Evolutionary conservation across 768 basidiomycete species (phyloP), one percentile per base, ranked within the genome.

Genomic region (Mycena chlorophos): DNA sequence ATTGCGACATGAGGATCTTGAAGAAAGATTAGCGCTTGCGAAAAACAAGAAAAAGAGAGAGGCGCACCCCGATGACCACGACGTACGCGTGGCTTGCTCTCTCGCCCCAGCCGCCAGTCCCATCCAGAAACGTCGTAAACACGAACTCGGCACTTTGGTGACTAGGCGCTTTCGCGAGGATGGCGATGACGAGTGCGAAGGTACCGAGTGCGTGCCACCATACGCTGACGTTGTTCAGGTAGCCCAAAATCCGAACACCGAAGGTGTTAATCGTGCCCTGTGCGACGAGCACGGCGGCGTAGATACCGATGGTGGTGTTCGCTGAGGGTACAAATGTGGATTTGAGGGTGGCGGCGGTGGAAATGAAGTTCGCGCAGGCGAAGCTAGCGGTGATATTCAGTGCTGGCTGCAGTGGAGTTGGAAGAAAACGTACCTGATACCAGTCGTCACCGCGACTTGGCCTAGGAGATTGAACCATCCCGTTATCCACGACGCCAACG

Each of bases 241-340:
- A 74, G 50, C 83, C 80, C 13, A 91, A 75, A 5, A 87, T 63
- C 31, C 76, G 78, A 25, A 86, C 87, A 1, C 88, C 87, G 62
- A 91, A 89, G 0, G 88, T 88, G 69, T 90, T 91, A 60, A 86
- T 86, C 2, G 86, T 68, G 17, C 79, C 87, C 73, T 89, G 88
- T 1, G 77, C 73, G 57, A 85, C 68, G 6, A 92, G 75, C 1
- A 92, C 81, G 0, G 79, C 88, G 0, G 88, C 88, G 61, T 87
- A 88, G 40, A 82, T 75, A 6, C 78, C 76, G 26, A 46, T 46
- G 20, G 5, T 46, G 45, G 45, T 75, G 39, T 30, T 23, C 28
- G 37, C 20, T 3, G 5, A 31, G 14, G 12, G 31, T 20, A 74
- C 78, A 63, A 85, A 91, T 55, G 71, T 73, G 12, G 82, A 82